Evolutionary conservation across 2,329 filamentous ascomycete genomes (phyloP).

Genomic region (Sphaerulina vaccinii): DNA sequence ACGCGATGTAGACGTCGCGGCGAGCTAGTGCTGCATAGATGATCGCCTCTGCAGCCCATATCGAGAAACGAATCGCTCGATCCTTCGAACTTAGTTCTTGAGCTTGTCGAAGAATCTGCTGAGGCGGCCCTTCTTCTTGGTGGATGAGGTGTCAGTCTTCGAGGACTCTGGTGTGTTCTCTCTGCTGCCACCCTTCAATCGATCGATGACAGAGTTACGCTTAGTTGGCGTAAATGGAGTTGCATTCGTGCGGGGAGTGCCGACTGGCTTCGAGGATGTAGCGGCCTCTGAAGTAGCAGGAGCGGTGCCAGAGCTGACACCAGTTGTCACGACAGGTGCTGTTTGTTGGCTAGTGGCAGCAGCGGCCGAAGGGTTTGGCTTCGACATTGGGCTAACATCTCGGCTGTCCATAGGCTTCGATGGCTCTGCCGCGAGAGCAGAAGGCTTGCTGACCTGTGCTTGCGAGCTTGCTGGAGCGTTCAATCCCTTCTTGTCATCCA

Average conservation of each 20-base stretch:
- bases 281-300: constrained; percentile 14
- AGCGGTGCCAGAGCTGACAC: constrained; percentile 38
- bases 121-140: constrained; percentile 51
- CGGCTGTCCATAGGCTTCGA: constrained; percentile 36
- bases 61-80: too few species aligned
- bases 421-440: constrained; percentile 14
- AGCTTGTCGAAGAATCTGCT: constrained; percentile 52
- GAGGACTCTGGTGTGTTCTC: constrained; percentile 43
- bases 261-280: constrained; percentile 27
- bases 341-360: constrained; percentile 34
- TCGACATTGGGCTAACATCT: constrained; percentile 45
- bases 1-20: too few species aligned
- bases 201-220: constrained; percentile 30
- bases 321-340: constrained; percentile 43
- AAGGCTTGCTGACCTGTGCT: constrained; percentile 17
- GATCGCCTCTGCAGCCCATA: too few species aligned
- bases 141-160: constrained; percentile 35
- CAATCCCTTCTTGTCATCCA: constrained; percentile 34
- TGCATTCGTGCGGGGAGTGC: constrained; percentile 27
- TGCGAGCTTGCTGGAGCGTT: constrained; percentile 39
- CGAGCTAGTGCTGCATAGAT: too few species aligned
- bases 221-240: constrained; percentile 32
- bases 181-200: constrained; percentile 33
- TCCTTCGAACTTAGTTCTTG: constrained; percentile 27
- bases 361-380: constrained; percentile 29